Evolutionary conservation across 1,139 yeast species (phyloP).

Genomic region (Meyerozyma elateridarum): DNA sequence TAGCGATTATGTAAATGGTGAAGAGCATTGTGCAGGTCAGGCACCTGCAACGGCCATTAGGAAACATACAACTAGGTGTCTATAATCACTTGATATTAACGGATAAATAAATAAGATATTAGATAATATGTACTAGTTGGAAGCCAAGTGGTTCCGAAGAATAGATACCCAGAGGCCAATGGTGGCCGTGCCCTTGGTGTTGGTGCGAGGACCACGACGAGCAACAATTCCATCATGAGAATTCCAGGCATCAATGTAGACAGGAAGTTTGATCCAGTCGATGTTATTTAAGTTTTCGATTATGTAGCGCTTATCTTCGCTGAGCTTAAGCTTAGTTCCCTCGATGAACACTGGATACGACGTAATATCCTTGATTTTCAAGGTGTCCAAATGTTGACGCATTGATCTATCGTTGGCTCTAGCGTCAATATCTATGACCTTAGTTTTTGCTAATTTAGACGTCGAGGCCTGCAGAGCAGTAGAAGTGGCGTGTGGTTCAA

Average conservation of each 20-base stretch:
- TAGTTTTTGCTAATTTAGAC: slow-evolving; percentile 6
- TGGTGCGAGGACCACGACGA: slow-evolving; percentile 54
- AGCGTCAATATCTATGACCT: slow-evolving; percentile 18
- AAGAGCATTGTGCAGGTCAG: no score
- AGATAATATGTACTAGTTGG: no score
- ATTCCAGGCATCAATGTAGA: slow-evolving; percentile 59
- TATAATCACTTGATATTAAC: no score
- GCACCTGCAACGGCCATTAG: no score
- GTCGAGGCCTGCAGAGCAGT: slow-evolving; percentile 10
- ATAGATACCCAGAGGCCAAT: slow-evolving; percentile 49
- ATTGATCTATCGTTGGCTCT: slow-evolving; percentile 25
- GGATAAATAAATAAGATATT: no score
- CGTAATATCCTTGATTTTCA: slow-evolving; percentile 18
- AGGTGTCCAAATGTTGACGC: slow-evolving; percentile 13
- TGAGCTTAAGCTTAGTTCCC: slow-evolving; percentile 33
- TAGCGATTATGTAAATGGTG: no score
- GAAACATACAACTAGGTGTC: no score
- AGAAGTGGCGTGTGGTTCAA: slow-evolving; percentile 9
- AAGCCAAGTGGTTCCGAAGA: slow-evolving; percentile 34
- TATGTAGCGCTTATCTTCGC: slow-evolving; percentile 37
- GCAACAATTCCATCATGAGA: slow-evolving; percentile 74
- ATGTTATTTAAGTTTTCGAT: slow-evolving; percentile 47
- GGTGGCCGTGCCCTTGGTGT: slow-evolving; percentile 51
- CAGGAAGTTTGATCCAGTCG: slow-evolving; percentile 65
- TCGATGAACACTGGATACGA: slow-evolving; percentile 28